Conservation (phyloP, 108 stramenopile species). For the Nitzschia palea region DNA sequence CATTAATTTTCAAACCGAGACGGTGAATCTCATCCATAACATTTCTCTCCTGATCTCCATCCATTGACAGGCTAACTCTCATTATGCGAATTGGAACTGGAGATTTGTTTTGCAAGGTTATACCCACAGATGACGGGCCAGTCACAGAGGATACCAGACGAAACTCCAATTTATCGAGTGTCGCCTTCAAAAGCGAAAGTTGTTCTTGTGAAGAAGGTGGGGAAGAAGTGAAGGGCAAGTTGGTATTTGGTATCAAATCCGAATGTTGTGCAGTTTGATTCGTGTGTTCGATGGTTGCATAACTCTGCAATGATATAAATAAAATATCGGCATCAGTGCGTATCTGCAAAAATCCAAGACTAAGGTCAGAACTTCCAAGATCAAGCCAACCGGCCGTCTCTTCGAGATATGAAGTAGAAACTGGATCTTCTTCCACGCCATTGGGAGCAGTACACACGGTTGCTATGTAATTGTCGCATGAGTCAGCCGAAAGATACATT, state of each 20-base stretch:
- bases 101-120: slow-evolving; percentile 40
- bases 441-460: slow-evolving; percentile 38
- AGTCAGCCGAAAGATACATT: slow-evolving; percentile 34
- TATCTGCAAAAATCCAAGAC: slow-evolving; percentile 57
- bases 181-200: slow-evolving; percentile 28
- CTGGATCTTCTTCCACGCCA: slow-evolving; percentile 8
- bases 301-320: slow-evolving; percentile 47
- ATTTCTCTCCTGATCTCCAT: not conserved
- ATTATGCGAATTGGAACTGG: slow-evolving; percentile 37
- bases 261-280: too few species aligned
- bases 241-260: too few species aligned
- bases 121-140: slow-evolving; percentile 15
- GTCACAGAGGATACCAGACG: slow-evolving; percentile 45
- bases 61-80: slow-evolving; percentile 25
- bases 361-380: slow-evolving; percentile 20
- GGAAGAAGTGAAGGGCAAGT: not conserved
- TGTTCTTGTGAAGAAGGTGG: not conserved
- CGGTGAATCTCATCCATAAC: not conserved
- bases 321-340: slow-evolving; percentile 46
- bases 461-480: slow-evolving; percentile 46
- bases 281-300: too few species aligned
- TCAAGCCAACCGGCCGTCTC: slow-evolving; percentile 38
- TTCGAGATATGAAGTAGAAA: slow-evolving; percentile 27
- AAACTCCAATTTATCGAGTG: slow-evolving; percentile 42
- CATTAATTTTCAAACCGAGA: not conserved